Evolutionary conservation across 2,329 filamentous ascomycete genomes (phyloP).

Genomic region (Lachnellula subtilissima): DNA sequence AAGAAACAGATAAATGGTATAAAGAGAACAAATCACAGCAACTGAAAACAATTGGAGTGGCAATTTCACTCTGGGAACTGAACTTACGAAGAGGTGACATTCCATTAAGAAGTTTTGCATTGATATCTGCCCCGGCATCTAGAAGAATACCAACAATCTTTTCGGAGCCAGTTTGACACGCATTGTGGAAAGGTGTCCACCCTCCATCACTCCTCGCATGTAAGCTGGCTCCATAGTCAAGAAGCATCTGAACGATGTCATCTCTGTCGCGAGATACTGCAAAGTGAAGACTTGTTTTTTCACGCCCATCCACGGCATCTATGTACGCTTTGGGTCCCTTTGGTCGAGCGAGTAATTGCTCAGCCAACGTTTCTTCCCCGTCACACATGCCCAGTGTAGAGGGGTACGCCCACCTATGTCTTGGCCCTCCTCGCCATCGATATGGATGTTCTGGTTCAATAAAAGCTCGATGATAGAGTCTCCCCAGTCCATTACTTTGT

Average conservation of each 20-base stretch:
- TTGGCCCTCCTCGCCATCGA: conserved; percentile 20
- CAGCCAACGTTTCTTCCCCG: conserved; percentile 22
- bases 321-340: conserved; percentile 16
- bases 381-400: conserved; percentile 26
- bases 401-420: conserved; percentile 19
- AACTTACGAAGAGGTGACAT: conserved; percentile 19
- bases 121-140: conserved; percentile 19
- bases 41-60: no score
- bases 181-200: conserved; percentile 24
- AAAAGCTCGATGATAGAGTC: conserved; percentile 23
- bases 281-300: conserved; percentile 24
- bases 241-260: conserved; percentile 23
- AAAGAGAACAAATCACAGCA: no score
- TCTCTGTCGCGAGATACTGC: conserved; percentile 18
- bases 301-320: conserved; percentile 19
- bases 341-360: conserved; percentile 18
- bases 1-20: no score
- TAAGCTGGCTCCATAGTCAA: conserved; percentile 16
- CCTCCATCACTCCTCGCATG: conserved; percentile 18
- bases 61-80: not conserved
- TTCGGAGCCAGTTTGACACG: conserved; percentile 19
- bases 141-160: conserved; percentile 22
- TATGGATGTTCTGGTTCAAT: conserved; percentile 17
- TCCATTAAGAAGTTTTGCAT: conserved; percentile 24
- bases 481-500: conserved; percentile 24